Conservation (phyloP, 176 grass and related monocot species). For the Paspalum notatum region DNA sequence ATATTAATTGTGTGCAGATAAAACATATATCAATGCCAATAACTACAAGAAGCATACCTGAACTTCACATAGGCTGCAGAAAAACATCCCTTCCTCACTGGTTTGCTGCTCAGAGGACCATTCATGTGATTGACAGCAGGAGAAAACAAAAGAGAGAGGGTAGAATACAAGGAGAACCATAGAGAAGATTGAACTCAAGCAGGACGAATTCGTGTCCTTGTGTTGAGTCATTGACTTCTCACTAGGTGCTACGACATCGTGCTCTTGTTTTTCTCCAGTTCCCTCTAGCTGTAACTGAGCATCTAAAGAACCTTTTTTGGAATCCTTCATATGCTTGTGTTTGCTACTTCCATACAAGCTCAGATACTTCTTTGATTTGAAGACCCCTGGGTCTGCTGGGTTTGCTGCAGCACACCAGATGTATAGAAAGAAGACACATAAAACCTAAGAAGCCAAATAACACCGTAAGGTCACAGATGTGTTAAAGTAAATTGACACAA, state of each 20-base stretch:
- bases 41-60: conserved; percentile 60
- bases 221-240: conserved; percentile 53
- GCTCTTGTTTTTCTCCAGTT: conserved; percentile 45
- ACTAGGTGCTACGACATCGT: conserved; percentile 20
- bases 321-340: conserved; percentile 38
- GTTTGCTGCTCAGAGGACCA: conserved; percentile 76
- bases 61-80: conserved; percentile 96
- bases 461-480: background rate
- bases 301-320: conserved; percentile 47
- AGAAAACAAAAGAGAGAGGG: conserved; percentile 64
- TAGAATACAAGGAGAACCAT: conserved; percentile 59
- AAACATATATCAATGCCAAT: conserved; percentile 10
- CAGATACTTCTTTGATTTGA: conserved; percentile 94
- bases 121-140: conserved; percentile 72
- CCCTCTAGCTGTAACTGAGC: conserved; percentile 40
- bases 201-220: conserved; percentile 56
- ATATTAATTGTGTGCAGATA: conserved; percentile 1
- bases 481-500: conserved; percentile 12
- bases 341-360: conserved; percentile 62
- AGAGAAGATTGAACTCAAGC: conserved; percentile 51
- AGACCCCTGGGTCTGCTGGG: conserved; percentile 86
- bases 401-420: conserved; percentile 91
- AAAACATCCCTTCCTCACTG: conserved; percentile 96
- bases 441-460: conserved; percentile 60
- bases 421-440: conserved; percentile 88